Evolutionary conservation across 768 basidiomycete genomes (phyloP), one percentile per base, ranked within the genome.

Genomic region (Chiua virens): DNA sequence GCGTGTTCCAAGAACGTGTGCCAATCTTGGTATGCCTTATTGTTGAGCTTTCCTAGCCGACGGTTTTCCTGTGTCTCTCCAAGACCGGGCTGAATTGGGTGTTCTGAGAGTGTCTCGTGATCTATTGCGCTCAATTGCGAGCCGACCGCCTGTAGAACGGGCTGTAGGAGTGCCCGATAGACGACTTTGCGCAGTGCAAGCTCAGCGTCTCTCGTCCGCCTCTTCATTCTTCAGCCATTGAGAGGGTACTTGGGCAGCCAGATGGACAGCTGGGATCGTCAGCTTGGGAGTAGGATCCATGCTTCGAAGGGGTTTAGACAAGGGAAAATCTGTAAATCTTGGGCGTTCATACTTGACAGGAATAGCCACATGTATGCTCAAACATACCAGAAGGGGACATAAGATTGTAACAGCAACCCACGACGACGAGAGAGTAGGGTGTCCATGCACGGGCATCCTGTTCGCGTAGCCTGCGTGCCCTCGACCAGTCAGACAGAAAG

Each of bases 341-440:
- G 32, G 41, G 42, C 17, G 23, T 49, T 54, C 44, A 54, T 40
- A 27, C 53, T 36, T 39, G 41, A 42, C 25, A 36, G 22, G 22
- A 37, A 36, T 28, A 42, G 8, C 34, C 42, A 40, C 15, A 34
- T 45, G 50, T 30, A 39, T 23, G 41, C 25, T 21, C 10, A 34
- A n/a, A 34, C 68, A 34, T 40, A 65, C 85, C 85, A 60, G 73
- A 64, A 11, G 75, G 68, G 27, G 72, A 68, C 71, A 89, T 77
- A 55, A 87, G 73, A 62, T 90, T 89, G 65, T 90, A 91, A 65
- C 89, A 91, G 54, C 89, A 91, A 4, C 89, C 87, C 15, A 89
- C 87, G 8, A 82, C 75, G 38, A 87, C 75, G 1, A 80, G 72
- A 3, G 73, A 81, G 15, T 73, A 71, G 5, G 82, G 75, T 38